A percentile compares a stretch with the other conserved stretches of the same genome.
phyloP scores from a whole-genome alignment of 148 eudicot genomes.

The Fallopia convolvulus region DNA sequence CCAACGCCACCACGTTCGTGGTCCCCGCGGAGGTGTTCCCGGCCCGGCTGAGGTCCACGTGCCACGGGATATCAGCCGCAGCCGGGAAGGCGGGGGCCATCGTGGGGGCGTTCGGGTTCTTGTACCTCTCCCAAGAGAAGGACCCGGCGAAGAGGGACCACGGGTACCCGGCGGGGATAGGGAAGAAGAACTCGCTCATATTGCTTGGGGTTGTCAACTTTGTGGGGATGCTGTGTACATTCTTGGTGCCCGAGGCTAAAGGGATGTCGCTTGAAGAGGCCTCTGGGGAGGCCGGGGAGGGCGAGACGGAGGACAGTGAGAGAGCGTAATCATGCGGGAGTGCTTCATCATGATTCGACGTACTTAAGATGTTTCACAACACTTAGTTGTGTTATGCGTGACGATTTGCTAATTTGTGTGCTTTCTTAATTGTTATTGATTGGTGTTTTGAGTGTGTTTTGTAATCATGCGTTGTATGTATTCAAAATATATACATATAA shows the following conservation, averaged over 20 bases:
- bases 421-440: no score
- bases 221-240: conserved; percentile 3
- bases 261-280: conserved; percentile 15
- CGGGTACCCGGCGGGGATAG: conserved; percentile 12
- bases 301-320: background rate
- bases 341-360: no score
- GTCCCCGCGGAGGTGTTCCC: conserved; percentile 14
- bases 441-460: no score
- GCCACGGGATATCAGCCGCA: conserved; percentile 12
- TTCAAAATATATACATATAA: no score
- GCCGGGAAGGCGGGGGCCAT: conserved; percentile 13
- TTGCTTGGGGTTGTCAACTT: background rate
- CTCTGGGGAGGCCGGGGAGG: conserved; percentile 12
- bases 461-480: no score
- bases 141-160: conserved; percentile 2
- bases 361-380: no score
- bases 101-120: conserved; percentile 13
- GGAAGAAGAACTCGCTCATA: conserved; percentile 7
- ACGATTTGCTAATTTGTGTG: background rate
- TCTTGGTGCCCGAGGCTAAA: conserved; percentile 12
- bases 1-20: conserved; percentile 14
- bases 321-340: no score
- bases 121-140: conserved; percentile 12
- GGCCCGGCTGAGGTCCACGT: conserved; percentile 12
- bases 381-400: background rate